Base-by-base conservation (phyloP, 2,329 filamentous ascomycete species). In the Penicillium sp. region DNA sequence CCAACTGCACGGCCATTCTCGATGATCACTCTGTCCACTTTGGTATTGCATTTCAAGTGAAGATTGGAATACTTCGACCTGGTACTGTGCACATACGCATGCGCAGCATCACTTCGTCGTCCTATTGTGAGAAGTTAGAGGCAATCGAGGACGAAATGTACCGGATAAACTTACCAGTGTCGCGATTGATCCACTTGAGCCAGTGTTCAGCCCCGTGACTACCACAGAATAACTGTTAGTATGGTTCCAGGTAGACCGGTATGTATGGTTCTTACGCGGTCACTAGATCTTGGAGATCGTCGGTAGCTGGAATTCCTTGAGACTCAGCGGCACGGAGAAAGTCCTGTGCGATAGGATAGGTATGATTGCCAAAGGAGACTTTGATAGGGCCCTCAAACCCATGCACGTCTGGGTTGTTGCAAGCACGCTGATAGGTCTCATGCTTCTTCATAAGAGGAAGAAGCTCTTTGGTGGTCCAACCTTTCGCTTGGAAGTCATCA, bases 351-450 rank as follows among this genome's bases (percentile, higher is more conserved):
- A 90, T 82, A 1, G 86, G 86, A 57, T 90, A 90, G 4, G 83
- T 86, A 68, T 88, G 85, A 68, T 88, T 88, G 44, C 85, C 84
- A 54, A 89, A 89, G 0, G 85, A 89, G 31, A 89, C 85, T 69
- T 89, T 89, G 72, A 89, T 89, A 0, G 87, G 87, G 0, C 87
- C 86, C 27, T 88, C 85, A 46, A 84, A 87, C 1, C 87, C 87
- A 59, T 91, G 87, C 18, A 86, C 57, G 47, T 68, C 78, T 62
- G 70, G 73, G 64, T 84, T 84, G 57, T 80, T 80, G 40, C 74
- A 79, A 6, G 81, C 71, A 29, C 80, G 70, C 59, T 89, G 86
- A 58, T 89, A 89, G 0, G 85, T 89, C 71, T 89, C 86, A 51
- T 88, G 83, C 73, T 89, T 89, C 72, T 73, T 85, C 85, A 89